Evolutionary conservation across 2,329 filamentous ascomycete genomes (phyloP).

Genomic region (Parascedosporium putredinis): DNA sequence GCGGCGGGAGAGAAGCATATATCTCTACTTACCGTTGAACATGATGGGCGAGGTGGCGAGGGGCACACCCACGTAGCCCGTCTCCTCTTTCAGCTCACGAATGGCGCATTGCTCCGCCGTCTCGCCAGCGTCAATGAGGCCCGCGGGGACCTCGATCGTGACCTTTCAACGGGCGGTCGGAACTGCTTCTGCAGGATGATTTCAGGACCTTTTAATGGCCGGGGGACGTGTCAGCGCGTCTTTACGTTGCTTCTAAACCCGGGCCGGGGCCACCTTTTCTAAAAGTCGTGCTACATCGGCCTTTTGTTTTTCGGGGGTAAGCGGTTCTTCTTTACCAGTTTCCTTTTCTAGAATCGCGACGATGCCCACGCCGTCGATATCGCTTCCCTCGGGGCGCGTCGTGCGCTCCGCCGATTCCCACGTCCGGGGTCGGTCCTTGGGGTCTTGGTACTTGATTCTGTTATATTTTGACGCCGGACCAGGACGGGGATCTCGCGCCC

Average conservation of each 20-base stretch:
- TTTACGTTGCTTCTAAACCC: no score
- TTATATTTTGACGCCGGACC: no score
- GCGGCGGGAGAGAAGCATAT: no score
- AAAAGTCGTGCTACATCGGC: no score
- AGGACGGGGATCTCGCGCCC: no score
- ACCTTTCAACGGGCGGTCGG: conserved; percentile 50
- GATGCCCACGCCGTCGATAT: conserved; percentile 65
- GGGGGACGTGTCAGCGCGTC: no score
- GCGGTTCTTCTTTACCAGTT: conserved; percentile 30
- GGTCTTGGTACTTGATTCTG: conserved; percentile 55
- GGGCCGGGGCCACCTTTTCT: no score
- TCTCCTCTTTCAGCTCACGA: conserved; percentile 56
- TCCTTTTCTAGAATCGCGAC: conserved; percentile 54
- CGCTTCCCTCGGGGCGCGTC: conserved; percentile 49
- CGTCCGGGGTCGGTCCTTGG: conserved; percentile 44
- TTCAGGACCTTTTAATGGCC: conserved; percentile 39
- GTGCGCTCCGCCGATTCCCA: conserved; percentile 68
- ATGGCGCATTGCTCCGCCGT: conserved; percentile 50
- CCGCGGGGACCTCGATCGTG: conserved; percentile 55
- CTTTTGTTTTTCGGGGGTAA: no score
- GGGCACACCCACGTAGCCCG: conserved; percentile 49
- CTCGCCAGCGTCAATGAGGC: conserved; percentile 52
- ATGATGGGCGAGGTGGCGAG: conserved; percentile 53
- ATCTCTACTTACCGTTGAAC: conserved; percentile 42
- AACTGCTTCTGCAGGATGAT: conserved; percentile 59